Evolutionary conservation across 164 flowering plant species (phyloP), one percentile per base, ranked within the genome.

Genomic region (Nelumbo lutea): DNA sequence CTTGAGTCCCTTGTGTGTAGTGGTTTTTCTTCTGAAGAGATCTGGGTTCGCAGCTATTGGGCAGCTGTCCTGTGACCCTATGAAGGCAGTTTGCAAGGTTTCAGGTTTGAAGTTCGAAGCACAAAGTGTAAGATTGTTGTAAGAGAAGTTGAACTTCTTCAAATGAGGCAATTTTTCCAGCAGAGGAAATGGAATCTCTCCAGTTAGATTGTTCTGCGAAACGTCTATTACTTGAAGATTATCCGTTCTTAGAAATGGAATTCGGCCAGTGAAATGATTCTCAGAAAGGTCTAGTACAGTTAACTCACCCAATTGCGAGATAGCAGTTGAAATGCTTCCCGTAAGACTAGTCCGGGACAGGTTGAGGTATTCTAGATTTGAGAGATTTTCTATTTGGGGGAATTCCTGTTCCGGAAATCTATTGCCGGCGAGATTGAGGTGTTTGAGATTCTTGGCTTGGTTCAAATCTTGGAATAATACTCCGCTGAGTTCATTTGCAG

Each of bases 341-440:
- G 41, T 73, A 43, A 88, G 82, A 71, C 81, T 70, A 52, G 86
- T 79, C 59, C 57, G 68, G 13, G 98, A 93, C 79, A 93, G 69
- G 72, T 93, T 93, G 9, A 92, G 87, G 71, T 86, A 87, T 58
- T 87, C 89, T 62, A 93, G 79, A 65, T 72, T 65, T 14, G 65
- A 53, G n/a, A 88, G 85, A 40, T 61, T 64, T 44, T 62, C 78
- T 38, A 85, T 56, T 53, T 45, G 64, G 1, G 88, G 87, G 71
- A 92, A 88, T 5, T 61, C 40, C 62, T 85, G 90, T 5, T 72
- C 66, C 27, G 79, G 72, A 71, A 90, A 90, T 68, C 92, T 78
- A 76, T 92, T 92, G 78, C 64, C 61, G 5, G 96, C 96, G 43
- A 92, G 87, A 80, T 83, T 90, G 55, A 92, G 86, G 79, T 86